These are phyloP conservation scores for Isabelozyma rhagii DNA, from an alignment of 805 yeast genomes.

Conservation along the genomic window DNA sequence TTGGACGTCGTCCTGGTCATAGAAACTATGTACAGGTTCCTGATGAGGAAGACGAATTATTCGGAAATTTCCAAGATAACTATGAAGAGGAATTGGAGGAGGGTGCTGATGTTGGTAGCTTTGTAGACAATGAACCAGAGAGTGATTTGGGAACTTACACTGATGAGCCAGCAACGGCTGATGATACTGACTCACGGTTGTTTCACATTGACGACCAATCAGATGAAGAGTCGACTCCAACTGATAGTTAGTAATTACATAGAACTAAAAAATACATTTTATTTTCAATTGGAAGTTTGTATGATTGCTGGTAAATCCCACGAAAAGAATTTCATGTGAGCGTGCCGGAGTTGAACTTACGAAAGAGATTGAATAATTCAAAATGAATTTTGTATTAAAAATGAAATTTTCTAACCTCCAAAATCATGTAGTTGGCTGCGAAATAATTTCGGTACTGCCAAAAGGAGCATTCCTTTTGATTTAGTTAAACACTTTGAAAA, in stretches of 20 bases:
- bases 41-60: conserved; percentile 37
- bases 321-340: too few relatives aligned
- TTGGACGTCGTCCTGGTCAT: conserved; percentile 37
- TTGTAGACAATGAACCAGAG: conserved; percentile 12
- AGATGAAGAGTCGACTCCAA: conserved; percentile 8
- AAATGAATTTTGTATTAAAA: too few relatives aligned
- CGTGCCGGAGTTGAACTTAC: too few relatives aligned
- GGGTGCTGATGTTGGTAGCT: conserved; percentile 21
- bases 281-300: too few relatives aligned
- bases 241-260: not conserved
- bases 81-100: conserved; percentile 36
- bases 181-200: conserved; percentile 21
- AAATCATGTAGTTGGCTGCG: too few relatives aligned
- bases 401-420: too few relatives aligned
- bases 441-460: too few relatives aligned
- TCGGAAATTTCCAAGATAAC: conserved; percentile 39
- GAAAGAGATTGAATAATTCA: too few relatives aligned
- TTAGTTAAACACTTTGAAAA: too few relatives aligned
- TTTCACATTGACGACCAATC: conserved; percentile 30
- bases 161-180: conserved; percentile 1
- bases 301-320: too few relatives aligned
- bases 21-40: conserved; percentile 43
- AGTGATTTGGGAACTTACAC: conserved; percentile 8
- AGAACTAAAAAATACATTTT: not conserved
- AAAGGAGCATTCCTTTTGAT: too few relatives aligned